Evolutionary conservation across 441 rosid species (phyloP), one percentile per base, ranked within the genome.

Genomic region (Kokia cookei): DNA sequence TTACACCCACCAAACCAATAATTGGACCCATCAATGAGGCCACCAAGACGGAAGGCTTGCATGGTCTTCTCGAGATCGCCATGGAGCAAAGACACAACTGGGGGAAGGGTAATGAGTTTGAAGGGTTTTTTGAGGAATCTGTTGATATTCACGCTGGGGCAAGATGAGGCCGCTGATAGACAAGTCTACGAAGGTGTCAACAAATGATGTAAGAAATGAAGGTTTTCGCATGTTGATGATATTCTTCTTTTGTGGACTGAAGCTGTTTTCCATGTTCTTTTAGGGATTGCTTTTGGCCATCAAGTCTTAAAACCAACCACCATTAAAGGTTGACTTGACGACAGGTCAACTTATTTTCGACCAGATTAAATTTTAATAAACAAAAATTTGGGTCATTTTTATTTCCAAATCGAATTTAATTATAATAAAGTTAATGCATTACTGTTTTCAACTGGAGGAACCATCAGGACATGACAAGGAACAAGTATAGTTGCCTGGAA

Each of bases 171-270:
- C 96, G 54, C 83, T 78, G 69, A 89, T 84, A 1, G 94, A 77
- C 82, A 87, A 90, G 68, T 94, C 99, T 15, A 94, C 90, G 75
- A 91, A 94, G 0, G 94, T 72, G 79, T 93, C 97, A 11, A 94
- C 86, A 72, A 94, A 93, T 13, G 98, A 87, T 57, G 93, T 81
- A 32, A 94, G 81, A 37, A 85, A 87, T 27, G 51, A 19, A 0
- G 22, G 32, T n/a, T 53, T 43, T 80, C 78, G 86, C 97, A 94
- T 43, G 76, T 69, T 64, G 35, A 10, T 8, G 43, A 45, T 9
- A 1, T 4, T 32, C 35, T 67, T 48, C 27, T 7, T 12, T 13
- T 66, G 42, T 15, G 7, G 45, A 3, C 8, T 15, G 65, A 4
- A 15, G 12, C 19, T 61, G 45, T 35, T 15, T 35, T 61, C 65